Conservation (phyloP, 163 green algal genomes). For the Prototheca wickerhamii region DNA sequence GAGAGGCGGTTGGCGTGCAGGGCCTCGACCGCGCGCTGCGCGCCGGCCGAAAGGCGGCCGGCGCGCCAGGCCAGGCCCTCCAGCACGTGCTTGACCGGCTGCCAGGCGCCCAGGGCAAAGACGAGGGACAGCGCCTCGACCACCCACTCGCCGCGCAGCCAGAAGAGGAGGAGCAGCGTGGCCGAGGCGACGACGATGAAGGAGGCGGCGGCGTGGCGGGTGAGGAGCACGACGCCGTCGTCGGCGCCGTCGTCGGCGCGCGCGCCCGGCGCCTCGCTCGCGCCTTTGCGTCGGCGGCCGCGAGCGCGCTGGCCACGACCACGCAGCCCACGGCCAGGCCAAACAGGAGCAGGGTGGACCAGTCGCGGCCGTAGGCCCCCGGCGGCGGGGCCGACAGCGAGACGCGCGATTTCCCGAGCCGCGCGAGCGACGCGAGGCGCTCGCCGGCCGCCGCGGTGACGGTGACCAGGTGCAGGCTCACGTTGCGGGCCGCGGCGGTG, state of each 20-base stretch:
- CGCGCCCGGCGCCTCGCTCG: not conserved
- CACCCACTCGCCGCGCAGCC: slow-evolving; percentile 53
- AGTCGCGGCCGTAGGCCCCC: not conserved
- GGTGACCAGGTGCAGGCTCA: slow-evolving; percentile 24
- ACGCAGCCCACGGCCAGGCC: not conserved
- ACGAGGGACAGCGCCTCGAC: slow-evolving; percentile 27
- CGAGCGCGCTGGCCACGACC: not conserved
- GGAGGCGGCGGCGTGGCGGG: slow-evolving; percentile 32
- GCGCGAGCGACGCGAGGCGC: not conserved
- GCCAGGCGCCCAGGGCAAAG: slow-evolving; percentile 22
- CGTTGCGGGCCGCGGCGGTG: not conserved
- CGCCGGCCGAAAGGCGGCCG: not conserved
- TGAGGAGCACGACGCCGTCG: slow-evolving; percentile 29
- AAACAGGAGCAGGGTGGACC: not conserved
- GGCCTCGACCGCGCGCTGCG: too few relatives aligned
- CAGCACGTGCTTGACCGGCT: slow-evolving; percentile 14
- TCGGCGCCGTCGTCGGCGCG: not conserved
- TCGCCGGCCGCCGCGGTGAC: slow-evolving; percentile 22
- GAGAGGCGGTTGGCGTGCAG: not conserved
- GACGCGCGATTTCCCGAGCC: not conserved
- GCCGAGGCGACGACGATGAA: slow-evolving; percentile 59
- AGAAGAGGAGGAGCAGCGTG: slow-evolving; percentile 66
- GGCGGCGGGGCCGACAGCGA: not conserved
- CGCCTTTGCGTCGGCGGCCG: not conserved
- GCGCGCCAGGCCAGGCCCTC: not conserved